A percentile compares a stretch with the other conserved stretches of the same genome.
These are phyloP conservation scores for Vaccinium darrowii DNA, from an alignment of 148 eudicot species.

Conservation along the genomic window DNA sequence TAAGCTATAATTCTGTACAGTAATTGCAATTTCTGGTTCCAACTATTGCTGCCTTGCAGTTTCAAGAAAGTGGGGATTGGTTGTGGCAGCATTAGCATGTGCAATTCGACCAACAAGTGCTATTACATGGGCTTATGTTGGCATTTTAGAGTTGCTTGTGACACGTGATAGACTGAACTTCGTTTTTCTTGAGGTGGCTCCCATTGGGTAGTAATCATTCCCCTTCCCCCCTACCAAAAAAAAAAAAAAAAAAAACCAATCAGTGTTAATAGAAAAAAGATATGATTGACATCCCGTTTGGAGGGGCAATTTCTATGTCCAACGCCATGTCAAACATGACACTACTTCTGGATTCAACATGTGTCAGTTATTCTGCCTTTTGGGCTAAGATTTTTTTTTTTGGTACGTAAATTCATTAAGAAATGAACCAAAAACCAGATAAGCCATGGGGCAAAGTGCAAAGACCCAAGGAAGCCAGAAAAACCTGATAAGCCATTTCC, in stretches of 20 bases:
- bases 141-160: conserved; percentile 56
- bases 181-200: conserved; percentile 64
- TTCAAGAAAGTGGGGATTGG: conserved; percentile 73
- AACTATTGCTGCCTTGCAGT: conserved; percentile 9
- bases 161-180: conserved; percentile 58
- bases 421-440: background rate
- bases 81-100: conserved; percentile 78
- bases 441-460: no score
- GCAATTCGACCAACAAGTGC: conserved; percentile 92
- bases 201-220: conserved; percentile 70
- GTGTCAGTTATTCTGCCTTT: background rate
- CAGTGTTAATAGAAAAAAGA: background rate
- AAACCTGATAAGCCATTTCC: background rate
- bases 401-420: background rate
- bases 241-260: no score
- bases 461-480: background rate
- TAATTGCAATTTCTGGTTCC: background rate
- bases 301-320: background rate
- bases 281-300: background rate
- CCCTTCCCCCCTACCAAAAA: background rate
- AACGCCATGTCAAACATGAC: background rate
- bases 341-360: background rate
- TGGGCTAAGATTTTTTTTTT: background rate
- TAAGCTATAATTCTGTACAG: background rate
- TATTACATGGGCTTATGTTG: conserved; percentile 82